Evolutionary conservation across 805 yeast genomes (phyloP).

Genomic region (Monosporozyma aquatica): DNA sequence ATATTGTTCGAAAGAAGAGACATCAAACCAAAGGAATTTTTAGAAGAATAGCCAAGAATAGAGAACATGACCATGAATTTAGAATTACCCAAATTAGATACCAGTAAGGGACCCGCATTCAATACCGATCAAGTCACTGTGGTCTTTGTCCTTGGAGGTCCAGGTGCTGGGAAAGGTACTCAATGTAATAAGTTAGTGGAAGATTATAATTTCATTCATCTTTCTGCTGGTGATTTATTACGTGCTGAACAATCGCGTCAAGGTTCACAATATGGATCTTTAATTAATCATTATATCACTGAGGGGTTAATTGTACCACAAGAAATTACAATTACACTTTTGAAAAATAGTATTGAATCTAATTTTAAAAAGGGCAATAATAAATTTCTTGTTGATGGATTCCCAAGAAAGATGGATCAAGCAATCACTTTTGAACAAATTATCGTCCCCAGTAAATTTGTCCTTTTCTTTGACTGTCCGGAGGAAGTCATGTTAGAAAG

Average conservation of each 20-base stretch:
- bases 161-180: constrained; percentile 97
- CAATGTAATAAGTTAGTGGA: constrained; percentile 81
- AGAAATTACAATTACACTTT: constrained; percentile 72
- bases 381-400: constrained; percentile 84
- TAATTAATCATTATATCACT: constrained; percentile 73
- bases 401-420: constrained; percentile 98
- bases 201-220: constrained; percentile 74
- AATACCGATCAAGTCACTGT: constrained; percentile 62
- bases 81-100: constrained; percentile 4
- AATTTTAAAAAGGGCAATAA: constrained; percentile 34
- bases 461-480: constrained; percentile 73
- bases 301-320: constrained; percentile 94
- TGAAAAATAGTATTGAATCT: constrained; percentile 68
- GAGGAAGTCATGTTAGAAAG: constrained; percentile 77
- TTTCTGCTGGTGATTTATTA: constrained; percentile 92
- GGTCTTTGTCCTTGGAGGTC: constrained; percentile 90
- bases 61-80: constrained; percentile 9
- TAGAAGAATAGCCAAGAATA: constrained; percentile 36
- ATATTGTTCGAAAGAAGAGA: background rate
- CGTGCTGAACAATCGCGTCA: constrained; percentile 83
- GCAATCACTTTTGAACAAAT: constrained; percentile 84
- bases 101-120: constrained; percentile 36
- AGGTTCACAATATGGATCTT: constrained; percentile 75
- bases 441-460: constrained; percentile 60
- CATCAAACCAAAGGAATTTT: constrained; percentile 34